A percentile compares a stretch with the other conserved stretches of the same genome.
Evolutionary conservation across 31 red algal species (phyloP).

Genomic region (Odonthalia washingtoniensis): DNA sequence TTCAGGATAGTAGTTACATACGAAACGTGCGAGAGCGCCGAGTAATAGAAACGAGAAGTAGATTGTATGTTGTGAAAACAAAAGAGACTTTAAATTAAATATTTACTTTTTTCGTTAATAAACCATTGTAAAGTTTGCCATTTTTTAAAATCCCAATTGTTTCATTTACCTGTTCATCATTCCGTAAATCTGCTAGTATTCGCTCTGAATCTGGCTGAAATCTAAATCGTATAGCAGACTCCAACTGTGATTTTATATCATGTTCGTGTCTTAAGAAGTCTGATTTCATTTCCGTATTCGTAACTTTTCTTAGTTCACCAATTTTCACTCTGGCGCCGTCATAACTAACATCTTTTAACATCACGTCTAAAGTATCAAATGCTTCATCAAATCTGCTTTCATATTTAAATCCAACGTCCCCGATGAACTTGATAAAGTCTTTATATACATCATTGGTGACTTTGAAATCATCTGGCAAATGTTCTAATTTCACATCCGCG

Average conservation of each 20-base stretch:
- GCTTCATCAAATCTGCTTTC: slow-evolving; percentile 89
- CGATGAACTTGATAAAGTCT: slow-evolving; percentile 84
- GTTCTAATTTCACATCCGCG: slow-evolving; percentile 54
- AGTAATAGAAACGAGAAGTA: slow-evolving; percentile 44
- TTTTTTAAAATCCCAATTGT: slow-evolving; percentile 57
- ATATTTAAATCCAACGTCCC: slow-evolving; percentile 59
- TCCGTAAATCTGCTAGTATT: slow-evolving; percentile 71
- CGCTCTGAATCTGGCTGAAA: slow-evolving; percentile 89
- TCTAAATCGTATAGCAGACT: slow-evolving; percentile 89
- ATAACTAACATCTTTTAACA: slow-evolving; percentile 83
- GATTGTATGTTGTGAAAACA: slow-evolving; percentile 38
- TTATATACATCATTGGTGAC: slow-evolving; percentile 80
- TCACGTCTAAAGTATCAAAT: slow-evolving; percentile 64
- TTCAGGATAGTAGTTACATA: slow-evolving; percentile 39
- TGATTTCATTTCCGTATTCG: slow-evolving; percentile 68
- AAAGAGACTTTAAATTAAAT: slow-evolving; percentile 32
- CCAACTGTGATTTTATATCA: slow-evolving; percentile 67
- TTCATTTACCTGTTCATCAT: slow-evolving; percentile 75
- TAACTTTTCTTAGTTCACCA: slow-evolving; percentile 58
- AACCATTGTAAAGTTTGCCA: slow-evolving; percentile 30
- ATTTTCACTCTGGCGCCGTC: slow-evolving; percentile 59
- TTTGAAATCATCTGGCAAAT: slow-evolving; percentile 56
- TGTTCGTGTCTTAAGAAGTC: slow-evolving; percentile 85
- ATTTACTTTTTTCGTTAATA: slow-evolving; percentile 9
- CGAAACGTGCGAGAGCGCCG: slow-evolving; percentile 46